Evolutionary conservation across 495 filamentous ascomycete species (phyloP).

Genomic region (Aspergillus egyptiacus): DNA sequence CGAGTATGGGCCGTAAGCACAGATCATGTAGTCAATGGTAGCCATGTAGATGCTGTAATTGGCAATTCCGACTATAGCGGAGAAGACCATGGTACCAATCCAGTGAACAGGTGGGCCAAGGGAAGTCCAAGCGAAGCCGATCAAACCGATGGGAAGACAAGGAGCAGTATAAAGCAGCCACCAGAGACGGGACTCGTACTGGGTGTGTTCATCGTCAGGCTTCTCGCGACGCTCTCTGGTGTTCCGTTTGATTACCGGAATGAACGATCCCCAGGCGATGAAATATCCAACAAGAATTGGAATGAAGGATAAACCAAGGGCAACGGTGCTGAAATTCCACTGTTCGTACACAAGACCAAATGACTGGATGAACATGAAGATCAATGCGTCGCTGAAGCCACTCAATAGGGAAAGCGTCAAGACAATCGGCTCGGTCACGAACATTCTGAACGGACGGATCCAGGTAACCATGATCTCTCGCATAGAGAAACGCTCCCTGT

Average conservation of each 20-base stretch:
- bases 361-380: conserved; percentile 64
- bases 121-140: conserved; percentile 60
- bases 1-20: conserved; percentile 65
- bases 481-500: conserved; percentile 52
- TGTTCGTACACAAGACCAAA: conserved; percentile 54
- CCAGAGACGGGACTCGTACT: conserved; percentile 58
- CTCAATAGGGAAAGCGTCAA: conserved; percentile 51
- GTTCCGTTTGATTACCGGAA: conserved; percentile 51
- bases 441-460: conserved; percentile 58
- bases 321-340: conserved; percentile 48
- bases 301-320: conserved; percentile 50
- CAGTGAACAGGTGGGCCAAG: conserved; percentile 54
- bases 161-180: conserved; percentile 54
- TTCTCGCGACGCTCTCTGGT: conserved; percentile 38
- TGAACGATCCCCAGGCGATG: conserved; percentile 49
- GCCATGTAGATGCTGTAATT: conserved; percentile 71
- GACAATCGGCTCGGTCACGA: conserved; percentile 57
- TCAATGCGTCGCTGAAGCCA: conserved; percentile 57
- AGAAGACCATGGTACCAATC: conserved; percentile 60
- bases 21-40: conserved; percentile 71
- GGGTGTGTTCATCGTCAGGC: conserved; percentile 48
- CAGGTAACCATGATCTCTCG: conserved; percentile 51
- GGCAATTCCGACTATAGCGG: conserved; percentile 59
- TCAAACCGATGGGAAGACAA: conserved; percentile 53
- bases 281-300: conserved; percentile 57